These are phyloP conservation scores for Orbilia oligospora DNA, from an alignment of 2,329 filamentous ascomycete genomes.

Conservation along the genomic window DNA sequence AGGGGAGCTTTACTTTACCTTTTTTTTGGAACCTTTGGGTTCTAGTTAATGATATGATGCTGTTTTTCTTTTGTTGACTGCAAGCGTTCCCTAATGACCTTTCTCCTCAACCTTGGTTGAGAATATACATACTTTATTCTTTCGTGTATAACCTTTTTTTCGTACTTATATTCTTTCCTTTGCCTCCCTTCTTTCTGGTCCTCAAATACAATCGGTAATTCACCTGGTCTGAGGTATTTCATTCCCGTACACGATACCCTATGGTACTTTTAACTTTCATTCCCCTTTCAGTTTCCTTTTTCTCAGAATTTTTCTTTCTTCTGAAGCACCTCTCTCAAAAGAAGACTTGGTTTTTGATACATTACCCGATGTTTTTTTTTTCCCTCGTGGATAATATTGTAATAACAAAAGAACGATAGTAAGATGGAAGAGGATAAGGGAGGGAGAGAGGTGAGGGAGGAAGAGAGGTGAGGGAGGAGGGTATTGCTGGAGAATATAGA, in stretches of 20 bases:
- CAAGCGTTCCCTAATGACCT: slow-evolving; percentile 34
- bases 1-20: slow-evolving; percentile 22
- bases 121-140: slow-evolving; percentile 38
- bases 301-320: slow-evolving; percentile 4
- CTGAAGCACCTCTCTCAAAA: background rate
- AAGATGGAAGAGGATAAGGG: background rate
- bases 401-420: slow-evolving; percentile 20
- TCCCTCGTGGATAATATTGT: slow-evolving; percentile 19
- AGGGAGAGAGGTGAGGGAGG: background rate
- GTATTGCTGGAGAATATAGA: slow-evolving; percentile 10
- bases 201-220: slow-evolving; percentile 21
- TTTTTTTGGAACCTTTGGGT: slow-evolving; percentile 7
- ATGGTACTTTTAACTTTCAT: slow-evolving; percentile 32
- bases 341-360: slow-evolving; percentile 11
- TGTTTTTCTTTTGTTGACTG: slow-evolving; percentile 10
- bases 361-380: background rate
- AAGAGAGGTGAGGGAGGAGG: no score
- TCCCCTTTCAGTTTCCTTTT: slow-evolving; percentile 7
- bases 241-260: slow-evolving; percentile 60
- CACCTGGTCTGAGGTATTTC: slow-evolving; percentile 28
- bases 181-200: slow-evolving; percentile 14
- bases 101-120: slow-evolving; percentile 23
- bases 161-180: slow-evolving; percentile 23
- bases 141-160: slow-evolving; percentile 29
- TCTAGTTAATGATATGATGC: slow-evolving; percentile 45